Evolutionary conservation across 768 basidiomycete genomes (phyloP).

Genomic region (Rhodotorula kratochvilovae): DNA sequence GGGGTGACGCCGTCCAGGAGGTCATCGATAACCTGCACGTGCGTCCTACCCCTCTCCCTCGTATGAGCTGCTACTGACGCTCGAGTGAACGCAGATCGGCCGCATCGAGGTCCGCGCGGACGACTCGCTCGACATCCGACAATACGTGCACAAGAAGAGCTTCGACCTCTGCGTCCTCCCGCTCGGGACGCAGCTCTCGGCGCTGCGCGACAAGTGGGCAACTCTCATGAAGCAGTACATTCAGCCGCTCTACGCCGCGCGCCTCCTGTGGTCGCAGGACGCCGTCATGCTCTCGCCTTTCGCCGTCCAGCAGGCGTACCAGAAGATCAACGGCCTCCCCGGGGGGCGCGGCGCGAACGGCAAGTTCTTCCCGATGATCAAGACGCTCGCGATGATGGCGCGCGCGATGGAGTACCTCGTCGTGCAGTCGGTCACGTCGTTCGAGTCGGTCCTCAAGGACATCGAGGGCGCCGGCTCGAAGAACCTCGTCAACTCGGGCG

Average conservation of each 20-base stretch:
- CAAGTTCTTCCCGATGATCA: constrained; percentile 50
- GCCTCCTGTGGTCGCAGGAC: constrained; percentile 25
- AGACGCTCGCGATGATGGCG: constrained; percentile 57
- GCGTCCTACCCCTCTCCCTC: neutral
- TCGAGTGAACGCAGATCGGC: constrained; percentile 56
- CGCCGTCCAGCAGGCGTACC: constrained; percentile 33
- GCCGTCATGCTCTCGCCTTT: constrained; percentile 29
- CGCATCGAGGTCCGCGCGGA: constrained; percentile 92
- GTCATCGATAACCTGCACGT: constrained; percentile 83
- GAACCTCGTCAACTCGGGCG: constrained; percentile 57
- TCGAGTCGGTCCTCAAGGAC: constrained; percentile 58
- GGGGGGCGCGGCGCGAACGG: constrained; percentile 27
- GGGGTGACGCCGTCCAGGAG: constrained; percentile 76
- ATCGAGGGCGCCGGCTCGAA: constrained; percentile 49
- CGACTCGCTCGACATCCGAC: constrained; percentile 74
- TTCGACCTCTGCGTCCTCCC: constrained; percentile 65
- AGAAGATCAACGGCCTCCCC: constrained; percentile 29
- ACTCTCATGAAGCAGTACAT: constrained; percentile 65
- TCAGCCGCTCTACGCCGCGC: constrained; percentile 19
- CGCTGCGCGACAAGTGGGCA: constrained; percentile 63
- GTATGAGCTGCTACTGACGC: neutral
- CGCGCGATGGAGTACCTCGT: constrained; percentile 86
- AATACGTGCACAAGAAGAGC: constrained; percentile 85
- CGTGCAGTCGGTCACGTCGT: constrained; percentile 76
- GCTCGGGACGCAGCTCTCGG: constrained; percentile 64